Evolutionary conservation across 1,284 basidiomycete genomes (phyloP).

Genomic region (Trichosporon sp.): DNA sequence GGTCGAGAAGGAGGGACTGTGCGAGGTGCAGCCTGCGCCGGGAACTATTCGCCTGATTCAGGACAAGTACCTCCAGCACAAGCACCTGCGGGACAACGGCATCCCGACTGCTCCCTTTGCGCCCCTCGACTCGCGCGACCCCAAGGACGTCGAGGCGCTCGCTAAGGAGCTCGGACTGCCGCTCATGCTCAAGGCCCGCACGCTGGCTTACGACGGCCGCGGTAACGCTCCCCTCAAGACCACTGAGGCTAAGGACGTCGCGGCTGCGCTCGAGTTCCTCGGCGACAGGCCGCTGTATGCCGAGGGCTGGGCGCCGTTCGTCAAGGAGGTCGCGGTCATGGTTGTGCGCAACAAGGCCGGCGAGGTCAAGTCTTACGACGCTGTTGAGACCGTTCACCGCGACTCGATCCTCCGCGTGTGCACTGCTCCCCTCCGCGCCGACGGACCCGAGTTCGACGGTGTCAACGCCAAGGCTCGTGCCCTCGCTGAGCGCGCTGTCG

Average conservation of each 20-base stretch:
- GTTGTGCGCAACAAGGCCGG: conserved; percentile 77
- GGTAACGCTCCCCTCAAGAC: conserved; percentile 78
- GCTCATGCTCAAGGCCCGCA: conserved; percentile 93
- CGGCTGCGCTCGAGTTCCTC: conserved; percentile 63
- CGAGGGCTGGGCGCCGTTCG: conserved; percentile 88
- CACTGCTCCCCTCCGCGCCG: conserved; percentile 67
- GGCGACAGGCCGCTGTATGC: conserved; percentile 70
- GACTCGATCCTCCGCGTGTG: conserved; percentile 89
- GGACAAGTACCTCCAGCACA: conserved; percentile 90
- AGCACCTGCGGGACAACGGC: conserved; percentile 58
- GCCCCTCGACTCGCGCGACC: conserved; percentile 48
- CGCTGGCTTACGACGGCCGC: conserved; percentile 90
- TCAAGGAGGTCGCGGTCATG: conserved; percentile 93
- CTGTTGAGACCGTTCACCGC: conserved; percentile 93
- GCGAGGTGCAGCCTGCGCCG: conserved; percentile 79
- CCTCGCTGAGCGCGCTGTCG: conserved; percentile 78
- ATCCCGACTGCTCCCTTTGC: conserved; percentile 73
- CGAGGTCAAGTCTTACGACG: conserved; percentile 77
- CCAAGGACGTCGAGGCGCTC: conserved; percentile 57
- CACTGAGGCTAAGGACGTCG: conserved; percentile 52
- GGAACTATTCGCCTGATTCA: conserved; percentile 83
- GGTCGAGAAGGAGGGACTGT: conserved; percentile 54
- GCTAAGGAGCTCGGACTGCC: conserved; percentile 67
- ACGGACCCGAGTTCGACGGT: conserved; percentile 46
- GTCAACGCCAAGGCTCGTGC: conserved; percentile 61